Percentiles rank a stretch among this genome's conserved stretches.
phyloP scores from a whole-genome alignment of 1,284 basidiomycete genomes.

The Ganoderma sinense region DNA sequence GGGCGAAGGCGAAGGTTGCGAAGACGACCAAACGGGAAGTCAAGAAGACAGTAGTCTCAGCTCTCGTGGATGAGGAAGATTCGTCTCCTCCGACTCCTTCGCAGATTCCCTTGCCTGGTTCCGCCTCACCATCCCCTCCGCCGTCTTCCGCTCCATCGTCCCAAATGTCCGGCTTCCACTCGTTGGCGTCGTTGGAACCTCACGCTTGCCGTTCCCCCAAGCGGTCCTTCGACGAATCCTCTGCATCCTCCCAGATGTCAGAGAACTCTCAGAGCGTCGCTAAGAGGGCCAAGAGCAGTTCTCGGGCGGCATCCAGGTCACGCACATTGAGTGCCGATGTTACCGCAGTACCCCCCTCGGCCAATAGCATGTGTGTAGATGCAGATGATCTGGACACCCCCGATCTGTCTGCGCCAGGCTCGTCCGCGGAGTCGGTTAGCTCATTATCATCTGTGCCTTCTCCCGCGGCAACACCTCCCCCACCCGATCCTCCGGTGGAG shows the following conservation, averaged over 20 bases:
- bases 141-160: constrained; percentile 39
- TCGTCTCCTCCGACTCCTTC: constrained; percentile 37
- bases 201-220: constrained; percentile 63
- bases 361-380: constrained; percentile 36
- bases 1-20: constrained; percentile 31
- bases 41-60: constrained; percentile 24
- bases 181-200: constrained; percentile 22
- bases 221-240: constrained; percentile 71
- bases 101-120: constrained; percentile 51
- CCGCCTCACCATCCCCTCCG: constrained; percentile 55
- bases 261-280: constrained; percentile 50
- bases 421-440: constrained; percentile 48
- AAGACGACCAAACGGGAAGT: constrained; percentile 31
- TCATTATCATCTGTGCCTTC: constrained; percentile 51
- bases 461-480: constrained; percentile 46
- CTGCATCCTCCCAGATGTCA: constrained; percentile 47
- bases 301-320: constrained; percentile 27
- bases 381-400: constrained; percentile 50
- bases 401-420: constrained; percentile 51
- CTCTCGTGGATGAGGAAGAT: constrained; percentile 19
- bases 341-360: constrained; percentile 1
- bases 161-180: constrained; percentile 29
- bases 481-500: constrained; percentile 37
- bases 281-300: constrained; percentile 50
- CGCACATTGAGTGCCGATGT: constrained; percentile 30